Conservation (phyloP, 2,329 filamentous ascomycete species). For the Aspergillus fructus region DNA sequence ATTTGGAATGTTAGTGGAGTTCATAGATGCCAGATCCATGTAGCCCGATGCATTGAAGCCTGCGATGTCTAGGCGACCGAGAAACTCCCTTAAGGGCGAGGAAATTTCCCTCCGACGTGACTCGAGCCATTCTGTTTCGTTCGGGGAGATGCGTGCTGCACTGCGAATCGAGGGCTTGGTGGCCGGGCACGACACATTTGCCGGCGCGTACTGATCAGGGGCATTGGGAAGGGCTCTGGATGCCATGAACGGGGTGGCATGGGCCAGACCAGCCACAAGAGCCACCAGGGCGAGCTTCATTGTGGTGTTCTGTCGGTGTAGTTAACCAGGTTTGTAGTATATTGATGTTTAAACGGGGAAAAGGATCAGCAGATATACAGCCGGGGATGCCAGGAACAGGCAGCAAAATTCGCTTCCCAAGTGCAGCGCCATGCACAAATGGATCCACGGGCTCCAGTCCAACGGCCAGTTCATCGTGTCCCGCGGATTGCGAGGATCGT, state of each 20-base stretch:
- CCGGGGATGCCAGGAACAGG: too few relatives aligned
- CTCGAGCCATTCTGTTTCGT: constrained; percentile 74
- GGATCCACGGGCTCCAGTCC: too few relatives aligned
- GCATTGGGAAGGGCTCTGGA: constrained; percentile 54
- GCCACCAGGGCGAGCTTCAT: neutral
- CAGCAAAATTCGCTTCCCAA: too few relatives aligned
- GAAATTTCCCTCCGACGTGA: constrained; percentile 71
- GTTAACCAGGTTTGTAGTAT: too few relatives aligned
- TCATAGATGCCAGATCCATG: constrained; percentile 59
- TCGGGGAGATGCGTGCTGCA: constrained; percentile 62
- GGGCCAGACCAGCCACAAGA: neutral
- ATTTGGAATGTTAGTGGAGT: constrained; percentile 61
- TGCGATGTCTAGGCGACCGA: constrained; percentile 70
- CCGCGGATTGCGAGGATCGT: too few relatives aligned
- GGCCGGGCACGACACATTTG: constrained; percentile 66
- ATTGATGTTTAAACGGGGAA: too few relatives aligned
- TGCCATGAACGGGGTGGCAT: neutral
- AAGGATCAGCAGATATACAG: too few relatives aligned
- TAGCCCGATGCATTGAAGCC: constrained; percentile 75
- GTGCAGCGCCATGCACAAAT: too few relatives aligned
- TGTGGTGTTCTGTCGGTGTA: too few relatives aligned
- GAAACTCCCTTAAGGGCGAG: constrained; percentile 69
- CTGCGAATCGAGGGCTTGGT: constrained; percentile 66
- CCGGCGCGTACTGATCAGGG: constrained; percentile 71
- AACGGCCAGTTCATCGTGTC: too few relatives aligned